Evolutionary conservation across 1,139 yeast genomes (phyloP), one percentile per base, ranked within the genome.

Genomic region (Protomyces pachydermus): DNA sequence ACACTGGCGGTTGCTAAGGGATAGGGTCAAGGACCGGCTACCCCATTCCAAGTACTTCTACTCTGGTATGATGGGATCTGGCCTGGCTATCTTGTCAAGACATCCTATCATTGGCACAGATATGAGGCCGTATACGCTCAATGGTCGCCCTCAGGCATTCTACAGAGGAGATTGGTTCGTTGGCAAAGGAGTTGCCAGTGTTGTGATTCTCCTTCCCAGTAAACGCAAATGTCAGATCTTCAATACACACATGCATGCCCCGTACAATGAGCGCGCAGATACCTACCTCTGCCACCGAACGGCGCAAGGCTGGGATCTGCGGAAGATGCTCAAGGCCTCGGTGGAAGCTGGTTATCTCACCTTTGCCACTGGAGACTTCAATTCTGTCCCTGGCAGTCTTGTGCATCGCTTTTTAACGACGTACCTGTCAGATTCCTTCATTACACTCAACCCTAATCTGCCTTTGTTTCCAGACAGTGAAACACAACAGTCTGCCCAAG

Each of bases 131-230:
- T 93, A 89, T 72, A 96, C 97, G 0, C 82, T 93, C 67, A 93
- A 91, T 74, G 99, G 99, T 0, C 80, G 97, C 60, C 96, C 98
- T 0, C 84, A 91, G 46, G 98, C 98, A 0, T 86, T 95, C 68
- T 87, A 83, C 77, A 78, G 98, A 66, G 99, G 99, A 35, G 99
- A 93, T 74, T 93, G 97, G 96, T 89, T 83, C 69, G 99, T 95
- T 28, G 99, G 99, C 2, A 93, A 93, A 74, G 82, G 95, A 28
- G 82, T 91, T 23, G 88, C 96, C 0, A 85, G 91, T 1, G 88
- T 96, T 0, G 75, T 86, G 14, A 78, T 91, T 54, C 77, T 78
- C 62, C 86, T 87, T 8, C 73, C 73, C 23, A 71, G 76, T 1
- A 79, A 80, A 16, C 75, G 80, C 20, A 89, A 86, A 16, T 77